Percentiles rank a stretch among this genome's conserved stretches.
These are phyloP conservation scores for Volvox africanus DNA, from an alignment of 139 green algal genomes.

Conservation along the genomic window DNA sequence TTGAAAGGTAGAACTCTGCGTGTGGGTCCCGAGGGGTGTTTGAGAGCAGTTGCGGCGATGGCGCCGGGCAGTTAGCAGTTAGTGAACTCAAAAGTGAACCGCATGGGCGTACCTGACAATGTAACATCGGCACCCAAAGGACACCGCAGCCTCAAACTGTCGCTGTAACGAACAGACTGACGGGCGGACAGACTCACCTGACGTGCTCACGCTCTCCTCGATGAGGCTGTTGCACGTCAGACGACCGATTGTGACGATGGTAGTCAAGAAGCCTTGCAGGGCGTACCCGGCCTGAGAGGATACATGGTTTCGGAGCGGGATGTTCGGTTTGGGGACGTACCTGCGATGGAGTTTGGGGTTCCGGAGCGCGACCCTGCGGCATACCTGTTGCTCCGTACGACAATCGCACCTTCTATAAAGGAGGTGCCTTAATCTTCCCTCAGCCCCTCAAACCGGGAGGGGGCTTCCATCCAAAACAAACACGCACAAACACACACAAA, in stretches of 20 bases:
- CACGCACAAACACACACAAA: too few relatives aligned
- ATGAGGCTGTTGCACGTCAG: slow-evolving; percentile 30
- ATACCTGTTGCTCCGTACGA: too few relatives aligned
- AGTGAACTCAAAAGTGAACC: background rate
- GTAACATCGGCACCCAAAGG: background rate
- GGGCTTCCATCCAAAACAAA: too few relatives aligned
- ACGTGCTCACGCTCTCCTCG: background rate
- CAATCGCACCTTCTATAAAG: too few relatives aligned
- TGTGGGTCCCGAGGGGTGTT: too few relatives aligned
- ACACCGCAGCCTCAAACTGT: background rate
- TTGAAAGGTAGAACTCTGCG: background rate
- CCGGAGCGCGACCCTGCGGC: too few relatives aligned
- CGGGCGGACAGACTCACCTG: background rate
- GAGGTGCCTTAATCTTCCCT: too few relatives aligned
- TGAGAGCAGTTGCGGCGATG: background rate
- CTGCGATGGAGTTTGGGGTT: too few relatives aligned
- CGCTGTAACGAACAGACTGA: background rate
- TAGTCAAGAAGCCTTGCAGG: background rate
- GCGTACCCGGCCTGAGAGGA: background rate
- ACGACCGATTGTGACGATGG: background rate
- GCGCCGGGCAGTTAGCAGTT: background rate
- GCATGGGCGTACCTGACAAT: background rate
- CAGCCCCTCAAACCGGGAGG: too few relatives aligned
- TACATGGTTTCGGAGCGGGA: background rate
- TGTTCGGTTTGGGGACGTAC: too few relatives aligned